Evolutionary conservation across 306 rosid genomes (phyloP).

Genomic region (Quercus agrifolia): DNA sequence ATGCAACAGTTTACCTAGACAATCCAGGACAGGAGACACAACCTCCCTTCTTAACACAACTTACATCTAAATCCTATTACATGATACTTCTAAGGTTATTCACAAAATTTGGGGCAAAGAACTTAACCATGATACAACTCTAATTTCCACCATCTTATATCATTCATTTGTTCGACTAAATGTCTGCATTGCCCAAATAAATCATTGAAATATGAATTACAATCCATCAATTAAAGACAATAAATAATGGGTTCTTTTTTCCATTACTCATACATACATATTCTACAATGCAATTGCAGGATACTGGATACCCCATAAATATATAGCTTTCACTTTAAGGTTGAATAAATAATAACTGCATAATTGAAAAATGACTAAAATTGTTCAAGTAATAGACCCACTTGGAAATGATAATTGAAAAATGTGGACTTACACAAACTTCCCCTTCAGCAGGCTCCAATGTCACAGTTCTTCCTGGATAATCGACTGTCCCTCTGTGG

Average conservation of each 20-base stretch:
- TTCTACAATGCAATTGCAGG: background rate
- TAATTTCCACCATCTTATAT: background rate
- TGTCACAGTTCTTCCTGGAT: slow-evolving; percentile 92
- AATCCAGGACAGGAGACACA: background rate
- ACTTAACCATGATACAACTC: background rate
- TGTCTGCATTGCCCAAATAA: background rate
- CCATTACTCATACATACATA: too few species aligned
- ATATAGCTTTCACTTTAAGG: background rate
- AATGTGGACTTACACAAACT: slow-evolving; percentile 54
- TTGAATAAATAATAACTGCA: background rate
- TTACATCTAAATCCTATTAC: background rate
- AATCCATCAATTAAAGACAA: background rate
- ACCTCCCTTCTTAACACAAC: background rate
- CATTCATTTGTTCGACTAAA: background rate
- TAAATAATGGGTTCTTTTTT: background rate
- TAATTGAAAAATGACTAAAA: background rate
- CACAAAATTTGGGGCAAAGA: background rate
- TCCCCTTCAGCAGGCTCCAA: slow-evolving; percentile 81
- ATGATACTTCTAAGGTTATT: background rate
- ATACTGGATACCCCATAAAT: background rate
- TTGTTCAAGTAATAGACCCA: background rate
- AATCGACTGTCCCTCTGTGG: slow-evolving; percentile 86
- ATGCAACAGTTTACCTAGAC: too few species aligned
- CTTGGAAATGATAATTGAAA: background rate
- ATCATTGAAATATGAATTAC: background rate